Conservation (phyloP, 495 filamentous ascomycete genomes). For the Platismatia glauca region DNA sequence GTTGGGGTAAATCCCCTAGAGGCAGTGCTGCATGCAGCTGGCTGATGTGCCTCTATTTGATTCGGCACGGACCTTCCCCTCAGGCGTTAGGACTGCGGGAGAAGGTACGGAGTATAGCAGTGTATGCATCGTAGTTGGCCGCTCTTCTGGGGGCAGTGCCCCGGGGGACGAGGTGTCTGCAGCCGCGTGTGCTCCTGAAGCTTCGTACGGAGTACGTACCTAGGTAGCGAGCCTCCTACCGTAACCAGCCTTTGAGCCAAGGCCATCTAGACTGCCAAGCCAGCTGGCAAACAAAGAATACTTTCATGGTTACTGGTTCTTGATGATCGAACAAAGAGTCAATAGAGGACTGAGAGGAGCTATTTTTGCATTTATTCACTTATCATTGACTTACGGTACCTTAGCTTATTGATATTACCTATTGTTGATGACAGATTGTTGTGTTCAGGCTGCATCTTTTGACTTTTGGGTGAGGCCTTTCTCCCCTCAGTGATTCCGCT, state of each 20-base stretch:
- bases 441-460: not conserved
- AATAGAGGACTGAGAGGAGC: not conserved
- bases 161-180: not conserved
- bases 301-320: not conserved
- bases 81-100: constrained; percentile 7
- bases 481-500: not conserved
- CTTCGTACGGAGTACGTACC: too few species aligned
- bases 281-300: not conserved
- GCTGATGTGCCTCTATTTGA: constrained; percentile 15
- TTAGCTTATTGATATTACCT: too few species aligned
- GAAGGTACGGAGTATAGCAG: not conserved
- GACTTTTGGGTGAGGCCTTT: constrained; percentile 1
- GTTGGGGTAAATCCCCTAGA: constrained; percentile 2
- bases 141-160: not conserved
- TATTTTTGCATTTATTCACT: not conserved
- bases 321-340: not conserved
- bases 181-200: not conserved
- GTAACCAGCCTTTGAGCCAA: not conserved
- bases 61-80: constrained; percentile 8
- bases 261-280: not conserved
- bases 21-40: constrained; percentile 12
- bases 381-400: too few species aligned
- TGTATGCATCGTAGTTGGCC: not conserved
- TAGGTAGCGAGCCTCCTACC: too few species aligned
- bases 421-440: too few species aligned